Evolutionary conservation across 441 rosid species (phyloP).

Genomic region (Monsonia emarginata): DNA sequence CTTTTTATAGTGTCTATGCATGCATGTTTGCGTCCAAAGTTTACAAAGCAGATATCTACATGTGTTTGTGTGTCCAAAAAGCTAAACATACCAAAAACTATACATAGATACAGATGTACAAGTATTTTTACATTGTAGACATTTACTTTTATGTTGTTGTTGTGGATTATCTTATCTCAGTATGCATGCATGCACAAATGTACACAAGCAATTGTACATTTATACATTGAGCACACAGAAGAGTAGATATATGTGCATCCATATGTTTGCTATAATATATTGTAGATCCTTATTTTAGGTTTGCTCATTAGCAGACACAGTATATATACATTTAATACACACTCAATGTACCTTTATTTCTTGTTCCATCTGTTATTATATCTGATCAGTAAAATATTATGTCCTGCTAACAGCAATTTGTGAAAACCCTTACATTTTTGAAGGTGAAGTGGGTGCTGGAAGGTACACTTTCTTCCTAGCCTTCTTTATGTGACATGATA

Average conservation of each 20-base stretch:
- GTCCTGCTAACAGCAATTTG: conserved; percentile 57
- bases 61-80: not conserved
- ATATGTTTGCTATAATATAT: not conserved
- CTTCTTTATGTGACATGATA: not conserved
- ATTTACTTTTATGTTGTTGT: not conserved
- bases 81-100: not conserved
- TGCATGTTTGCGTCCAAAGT: no score
- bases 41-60: not conserved
- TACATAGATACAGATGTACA: not conserved
- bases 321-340: not conserved
- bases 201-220: not conserved
- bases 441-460: conserved; percentile 77
- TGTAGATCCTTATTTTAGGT: not conserved
- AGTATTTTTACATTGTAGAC: not conserved
- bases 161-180: not conserved
- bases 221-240: not conserved
- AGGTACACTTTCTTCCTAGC: conserved; percentile 43
- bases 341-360: not conserved
- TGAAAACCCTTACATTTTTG: conserved; percentile 55
- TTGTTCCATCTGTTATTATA: not conserved
- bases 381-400: conserved; percentile 15
- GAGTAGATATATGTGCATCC: not conserved
- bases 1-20: no score
- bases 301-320: not conserved
- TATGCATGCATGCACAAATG: not conserved